Percentiles rank a stretch among this genome's conserved stretches.
phyloP scores from a whole-genome alignment of 305 asterid genomes.

The Fraxinus sp. region DNA sequence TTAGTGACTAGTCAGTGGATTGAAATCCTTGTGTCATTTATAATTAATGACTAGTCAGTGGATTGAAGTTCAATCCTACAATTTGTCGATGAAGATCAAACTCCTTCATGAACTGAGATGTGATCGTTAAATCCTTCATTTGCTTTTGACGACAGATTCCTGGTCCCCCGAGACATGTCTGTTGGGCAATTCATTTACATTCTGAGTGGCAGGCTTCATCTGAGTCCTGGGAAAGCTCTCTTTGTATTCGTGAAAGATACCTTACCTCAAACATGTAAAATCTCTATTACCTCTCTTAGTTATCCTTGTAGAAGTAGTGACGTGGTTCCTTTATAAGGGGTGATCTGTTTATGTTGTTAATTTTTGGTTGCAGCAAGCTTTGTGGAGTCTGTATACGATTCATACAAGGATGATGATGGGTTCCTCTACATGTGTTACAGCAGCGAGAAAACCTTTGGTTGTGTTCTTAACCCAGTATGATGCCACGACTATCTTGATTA shows the following conservation, averaged over 20 bases:
- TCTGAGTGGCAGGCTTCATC: conserved; percentile 75
- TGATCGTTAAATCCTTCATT: not conserved
- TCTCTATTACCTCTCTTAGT: conserved; percentile 12
- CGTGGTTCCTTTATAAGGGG: not conserved
- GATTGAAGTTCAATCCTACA: not conserved
- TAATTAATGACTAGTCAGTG: not conserved
- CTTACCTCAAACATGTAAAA: conserved; percentile 82
- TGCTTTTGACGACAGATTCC: conserved; percentile 51
- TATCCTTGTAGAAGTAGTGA: not conserved
- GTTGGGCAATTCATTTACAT: conserved; percentile 85
- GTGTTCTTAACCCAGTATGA: conserved; percentile 13
- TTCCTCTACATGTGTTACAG: conserved; percentile 95
- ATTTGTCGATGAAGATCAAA: not conserved
- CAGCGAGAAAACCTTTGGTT: conserved; percentile 90
- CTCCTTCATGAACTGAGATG: not conserved
- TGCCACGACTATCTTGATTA: conserved; percentile 15
- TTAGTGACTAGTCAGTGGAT: too few species aligned
- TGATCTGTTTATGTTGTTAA: conserved; percentile 6
- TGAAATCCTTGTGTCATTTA: not conserved
- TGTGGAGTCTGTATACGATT: conserved; percentile 65
- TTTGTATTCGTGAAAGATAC: conserved; percentile 81
- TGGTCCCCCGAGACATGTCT: conserved; percentile 94
- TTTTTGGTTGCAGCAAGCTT: conserved; percentile 54
- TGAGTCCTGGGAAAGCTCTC: conserved; percentile 87
- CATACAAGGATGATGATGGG: conserved; percentile 77